phyloP scores from a whole-genome alignment of 306 rosid genomes.

The Amphicarpaea edgeworthii region DNA sequence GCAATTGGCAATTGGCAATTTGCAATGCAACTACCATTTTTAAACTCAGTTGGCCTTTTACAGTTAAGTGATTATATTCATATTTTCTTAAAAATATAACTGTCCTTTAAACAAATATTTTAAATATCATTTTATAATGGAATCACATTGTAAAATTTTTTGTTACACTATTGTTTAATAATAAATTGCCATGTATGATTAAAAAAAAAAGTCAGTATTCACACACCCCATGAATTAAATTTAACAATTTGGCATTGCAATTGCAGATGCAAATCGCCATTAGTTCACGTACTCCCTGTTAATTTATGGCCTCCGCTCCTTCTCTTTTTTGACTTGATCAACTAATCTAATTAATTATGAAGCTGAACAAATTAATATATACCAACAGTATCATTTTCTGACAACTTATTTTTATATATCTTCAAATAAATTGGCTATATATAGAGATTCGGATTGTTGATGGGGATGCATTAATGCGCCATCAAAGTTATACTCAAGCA shows the following conservation, averaged over 20 bases:
- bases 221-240: constrained; percentile 19
- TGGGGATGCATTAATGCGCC: constrained; percentile 36
- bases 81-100: background rate
- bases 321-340: background rate
- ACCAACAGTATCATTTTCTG: constrained; percentile 26
- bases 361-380: constrained; percentile 1
- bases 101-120: background rate
- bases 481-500: constrained; percentile 4
- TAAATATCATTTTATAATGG: background rate
- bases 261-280: constrained; percentile 34
- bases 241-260: constrained; percentile 18
- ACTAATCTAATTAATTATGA: background rate
- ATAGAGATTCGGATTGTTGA: constrained; percentile 21
- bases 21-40: background rate
- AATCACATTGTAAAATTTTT: too few species aligned
- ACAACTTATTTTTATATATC: constrained; percentile 1
- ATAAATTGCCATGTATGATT: too few species aligned
- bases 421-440: constrained; percentile 30
- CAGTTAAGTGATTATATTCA: background rate
- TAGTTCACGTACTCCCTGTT: constrained; percentile 3
- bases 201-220: background rate
- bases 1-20: background rate
- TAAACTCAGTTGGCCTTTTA: background rate
- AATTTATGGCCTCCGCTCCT: background rate
- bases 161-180: too few species aligned